Conservation (phyloP, 1,284 basidiomycete species). For the Anthracocystis walkeri region DNA sequence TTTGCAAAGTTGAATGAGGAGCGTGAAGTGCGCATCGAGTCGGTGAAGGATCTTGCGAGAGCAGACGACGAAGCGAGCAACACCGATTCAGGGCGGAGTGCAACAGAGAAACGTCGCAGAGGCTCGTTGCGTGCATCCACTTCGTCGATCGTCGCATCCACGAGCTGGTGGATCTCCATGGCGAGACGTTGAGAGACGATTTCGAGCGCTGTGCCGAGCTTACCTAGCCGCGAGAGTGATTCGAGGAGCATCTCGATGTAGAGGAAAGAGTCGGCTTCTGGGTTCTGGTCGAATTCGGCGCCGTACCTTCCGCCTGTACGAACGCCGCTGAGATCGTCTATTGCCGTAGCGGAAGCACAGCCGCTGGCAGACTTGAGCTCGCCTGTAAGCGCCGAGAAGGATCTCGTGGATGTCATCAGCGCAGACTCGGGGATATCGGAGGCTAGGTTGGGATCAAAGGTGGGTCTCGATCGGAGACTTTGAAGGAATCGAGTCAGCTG, state of each 20-base stretch:
- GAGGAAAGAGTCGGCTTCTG: conserved; percentile 90
- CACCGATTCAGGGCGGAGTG: conserved; percentile 74
- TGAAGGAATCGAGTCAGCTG: conserved; percentile 54
- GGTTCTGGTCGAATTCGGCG: conserved; percentile 73
- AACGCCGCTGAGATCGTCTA: conserved; percentile 5
- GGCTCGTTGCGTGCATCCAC: conserved; percentile 76
- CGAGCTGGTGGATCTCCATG: conserved; percentile 84
- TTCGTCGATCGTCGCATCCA: conserved; percentile 89
- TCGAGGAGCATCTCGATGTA: conserved; percentile 96
- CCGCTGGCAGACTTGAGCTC: conserved; percentile 15
- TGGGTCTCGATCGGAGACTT: conserved; percentile 40
- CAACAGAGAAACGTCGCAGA: conserved; percentile 74
- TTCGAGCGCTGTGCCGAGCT: conserved; percentile 86
- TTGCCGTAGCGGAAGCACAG: neutral
- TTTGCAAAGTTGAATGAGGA: conserved; percentile 47
- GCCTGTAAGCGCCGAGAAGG: conserved; percentile 41
- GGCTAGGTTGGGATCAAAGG: conserved; percentile 51
- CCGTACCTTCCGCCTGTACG: conserved; percentile 19
- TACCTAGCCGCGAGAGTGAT: conserved; percentile 88
- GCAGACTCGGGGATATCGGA: conserved; percentile 43
- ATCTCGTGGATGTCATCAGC: conserved; percentile 36
- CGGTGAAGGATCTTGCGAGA: conserved; percentile 42
- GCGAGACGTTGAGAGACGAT: conserved; percentile 84
- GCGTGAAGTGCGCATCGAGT: conserved; percentile 45
- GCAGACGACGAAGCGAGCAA: conserved; percentile 61